Evolutionary conservation across 1,139 yeast genomes (phyloP), one percentile per base, ranked within the genome.

Genomic region (Taiozyma sp.): DNA sequence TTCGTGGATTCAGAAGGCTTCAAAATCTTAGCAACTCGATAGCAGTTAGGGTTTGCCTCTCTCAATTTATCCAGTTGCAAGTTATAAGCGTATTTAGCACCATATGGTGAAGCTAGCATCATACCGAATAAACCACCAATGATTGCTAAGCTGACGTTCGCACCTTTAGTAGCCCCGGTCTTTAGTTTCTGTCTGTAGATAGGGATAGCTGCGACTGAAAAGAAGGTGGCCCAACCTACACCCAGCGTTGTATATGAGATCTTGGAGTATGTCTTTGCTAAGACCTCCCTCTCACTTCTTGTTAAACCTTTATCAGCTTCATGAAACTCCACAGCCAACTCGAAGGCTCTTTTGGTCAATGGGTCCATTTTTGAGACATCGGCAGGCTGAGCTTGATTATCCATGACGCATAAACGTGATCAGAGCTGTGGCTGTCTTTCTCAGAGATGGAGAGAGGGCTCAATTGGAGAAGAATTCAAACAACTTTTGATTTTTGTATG

Each of bases 181-280:
- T 54, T 61, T 47, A 61, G 57, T 44, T 56, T 65, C 40, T 58
- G 67, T 43, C 56, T 56, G 3, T 57, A 61, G 55, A 68, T 66
- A 0, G 74, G 73, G 1, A 69, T 44, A 0, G 64, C 50, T 11
- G 67, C 63, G 2, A 66, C 61, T 1, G 62, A 51, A 14, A 66
- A 56, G 52, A 70, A 68, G 0, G 68, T 66, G 2, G 58, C 48
- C 72, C 72, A 69, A 0, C 74, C 74, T 5, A 50, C 19, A 1
- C 46, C 59, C 13, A 57, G 10, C 0, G 62, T 55, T 7, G 56
- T 44, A 9, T 49, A 48, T 2, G 62, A 54, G 9, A 62, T 54
- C 1, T 50, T 51, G 34, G 58, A 48, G 32, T 58, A 62, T 1
- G 61, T 44, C 4, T 50, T 47, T 2, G 59, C 58, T 3, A 62